These are phyloP conservation scores for Pyrenopolyporus hunteri DNA, from an alignment of 495 filamentous ascomycete species.

Conservation along the genomic window DNA sequence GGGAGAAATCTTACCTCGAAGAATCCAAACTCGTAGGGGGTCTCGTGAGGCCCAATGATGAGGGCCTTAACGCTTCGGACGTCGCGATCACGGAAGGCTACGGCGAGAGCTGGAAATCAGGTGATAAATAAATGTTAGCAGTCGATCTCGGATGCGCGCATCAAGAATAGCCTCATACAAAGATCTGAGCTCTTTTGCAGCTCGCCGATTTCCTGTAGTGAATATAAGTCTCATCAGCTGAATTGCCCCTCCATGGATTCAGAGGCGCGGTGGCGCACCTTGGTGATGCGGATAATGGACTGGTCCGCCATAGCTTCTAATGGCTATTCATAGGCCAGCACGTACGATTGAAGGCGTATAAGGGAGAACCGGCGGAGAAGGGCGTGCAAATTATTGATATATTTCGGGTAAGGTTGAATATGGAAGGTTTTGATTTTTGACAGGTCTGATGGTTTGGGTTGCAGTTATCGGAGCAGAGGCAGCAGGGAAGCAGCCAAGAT, in stretches of 20 bases:
- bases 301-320: constrained; percentile 73
- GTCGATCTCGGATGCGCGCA: constrained; percentile 11
- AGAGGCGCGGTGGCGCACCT: constrained; percentile 55
- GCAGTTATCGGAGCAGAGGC: constrained; percentile 7
- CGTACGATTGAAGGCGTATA: neutral
- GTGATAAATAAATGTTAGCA: constrained; percentile 5
- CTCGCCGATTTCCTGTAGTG: constrained; percentile 75
- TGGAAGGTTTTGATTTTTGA: constrained; percentile 6
- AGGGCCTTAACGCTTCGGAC: constrained; percentile 87
- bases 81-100: constrained; percentile 83
- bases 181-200: constrained; percentile 81
- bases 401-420: neutral
- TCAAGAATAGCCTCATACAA: constrained; percentile 59
- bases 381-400: neutral
- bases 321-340: constrained; percentile 24
- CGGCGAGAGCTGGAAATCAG: constrained; percentile 70
- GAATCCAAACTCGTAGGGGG: constrained; percentile 96
- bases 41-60: constrained; percentile 91
- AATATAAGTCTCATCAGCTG: constrained; percentile 47
- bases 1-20: constrained; percentile 72
- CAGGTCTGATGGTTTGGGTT: constrained; percentile 28
- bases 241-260: constrained; percentile 36
- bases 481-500: constrained; percentile 1
- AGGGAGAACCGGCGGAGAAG: neutral
- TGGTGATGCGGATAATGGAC: constrained; percentile 82